Percentiles rank a stretch among this genome's conserved stretches.
phyloP scores from a whole-genome alignment of 768 basidiomycete genomes.

The Boletus reticuloceps region DNA sequence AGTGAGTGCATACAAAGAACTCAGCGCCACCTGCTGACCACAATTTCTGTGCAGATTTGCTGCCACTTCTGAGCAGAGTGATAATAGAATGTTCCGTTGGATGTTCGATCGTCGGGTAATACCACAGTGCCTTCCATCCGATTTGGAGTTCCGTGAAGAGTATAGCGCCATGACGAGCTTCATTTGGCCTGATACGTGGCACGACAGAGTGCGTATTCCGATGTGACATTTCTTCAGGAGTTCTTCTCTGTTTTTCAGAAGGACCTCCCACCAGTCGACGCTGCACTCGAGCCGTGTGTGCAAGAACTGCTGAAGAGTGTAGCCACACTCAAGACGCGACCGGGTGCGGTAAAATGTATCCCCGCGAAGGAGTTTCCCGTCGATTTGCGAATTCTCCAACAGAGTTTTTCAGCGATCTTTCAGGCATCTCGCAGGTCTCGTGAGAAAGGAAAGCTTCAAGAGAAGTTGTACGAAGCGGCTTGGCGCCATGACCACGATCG shows the following conservation, averaged over 20 bases:
- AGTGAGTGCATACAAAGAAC: background rate
- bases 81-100: conserved; percentile 4
- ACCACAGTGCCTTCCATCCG: conserved; percentile 1
- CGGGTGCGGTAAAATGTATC: background rate
- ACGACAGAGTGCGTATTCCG: background rate
- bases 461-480: background rate
- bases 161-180: conserved; percentile 2
- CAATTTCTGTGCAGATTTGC: background rate
- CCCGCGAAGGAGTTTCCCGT: conserved; percentile 1
- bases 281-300: conserved; percentile 6
- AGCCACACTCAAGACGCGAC: background rate
- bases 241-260: background rate
- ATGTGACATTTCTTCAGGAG: no score
- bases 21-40: background rate
- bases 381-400: conserved; percentile 1
- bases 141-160: background rate
- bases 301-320: conserved; percentile 2
- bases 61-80: background rate
- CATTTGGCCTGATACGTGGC: conserved; percentile 12
- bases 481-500: conserved; percentile 12
- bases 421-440: conserved; percentile 7
- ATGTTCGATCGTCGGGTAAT: conserved; percentile 10
- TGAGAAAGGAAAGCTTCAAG: background rate
- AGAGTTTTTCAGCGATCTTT: conserved; percentile 11
- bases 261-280: conserved; percentile 7